phyloP scores from a whole-genome alignment of 202 grass and related monocot species.

The Setaria viridis region DNA sequence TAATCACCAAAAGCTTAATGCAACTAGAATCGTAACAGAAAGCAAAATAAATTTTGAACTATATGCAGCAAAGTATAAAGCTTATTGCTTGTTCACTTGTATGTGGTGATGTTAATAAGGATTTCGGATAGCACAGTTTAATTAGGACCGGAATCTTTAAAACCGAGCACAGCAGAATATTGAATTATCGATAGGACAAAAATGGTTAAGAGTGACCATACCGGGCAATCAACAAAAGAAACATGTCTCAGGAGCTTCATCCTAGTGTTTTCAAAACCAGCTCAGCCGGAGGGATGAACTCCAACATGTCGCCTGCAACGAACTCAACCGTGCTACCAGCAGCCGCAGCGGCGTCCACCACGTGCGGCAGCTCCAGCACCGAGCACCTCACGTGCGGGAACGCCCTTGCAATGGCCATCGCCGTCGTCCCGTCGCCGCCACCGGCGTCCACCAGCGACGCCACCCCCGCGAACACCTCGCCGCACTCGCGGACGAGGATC shows the following conservation, averaged over 20 bases:
- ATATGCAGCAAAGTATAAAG: neutral
- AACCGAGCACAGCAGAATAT: neutral
- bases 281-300: constrained; percentile 3
- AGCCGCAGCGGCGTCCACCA: neutral
- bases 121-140: neutral
- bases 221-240: constrained; percentile 95
- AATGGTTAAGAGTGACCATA: constrained; percentile 39
- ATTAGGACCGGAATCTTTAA: neutral
- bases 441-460: neutral
- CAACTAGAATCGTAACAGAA: neutral
- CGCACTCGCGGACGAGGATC: neutral
- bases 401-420: neutral
- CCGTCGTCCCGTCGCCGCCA: neutral
- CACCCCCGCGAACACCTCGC: neutral
- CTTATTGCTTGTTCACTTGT: neutral
- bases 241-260: constrained; percentile 98
- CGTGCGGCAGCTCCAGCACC: neutral
- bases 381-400: neutral
- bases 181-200: neutral
- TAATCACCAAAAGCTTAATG: constrained; percentile 15
- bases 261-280: constrained; percentile 91
- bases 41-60: neutral
- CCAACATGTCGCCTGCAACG: constrained; percentile 8
- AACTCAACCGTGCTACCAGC: neutral
- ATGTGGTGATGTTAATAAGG: neutral